A percentile compares a stretch with the other conserved stretches of the same genome.
Evolutionary conservation across 768 basidiomycete genomes (phyloP).

Genomic region (Suillus luteus): DNA sequence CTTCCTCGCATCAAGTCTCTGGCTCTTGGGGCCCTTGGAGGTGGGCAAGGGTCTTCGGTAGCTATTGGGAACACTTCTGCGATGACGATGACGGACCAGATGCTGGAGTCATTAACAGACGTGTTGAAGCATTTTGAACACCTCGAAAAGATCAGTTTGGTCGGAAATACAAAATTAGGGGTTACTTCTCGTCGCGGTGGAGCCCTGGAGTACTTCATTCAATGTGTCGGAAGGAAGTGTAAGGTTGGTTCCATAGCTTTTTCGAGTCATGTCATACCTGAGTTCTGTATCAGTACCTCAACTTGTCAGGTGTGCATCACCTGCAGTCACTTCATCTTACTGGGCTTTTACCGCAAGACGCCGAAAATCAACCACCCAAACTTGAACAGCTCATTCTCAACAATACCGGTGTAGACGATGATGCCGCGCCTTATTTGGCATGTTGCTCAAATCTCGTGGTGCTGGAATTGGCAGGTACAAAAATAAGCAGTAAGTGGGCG

Average conservation of each 20-base stretch:
- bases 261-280: constrained; percentile 5
- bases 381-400: constrained; percentile 56
- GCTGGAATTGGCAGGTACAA: constrained; percentile 59
- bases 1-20: constrained; percentile 50
- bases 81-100: constrained; percentile 58
- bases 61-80: constrained; percentile 48
- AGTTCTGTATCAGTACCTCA: constrained; percentile 48
- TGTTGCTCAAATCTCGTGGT: constrained; percentile 48
- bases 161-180: constrained; percentile 64
- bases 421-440: constrained; percentile 52
- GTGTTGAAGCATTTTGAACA: constrained; percentile 36
- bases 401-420: constrained; percentile 63
- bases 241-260: constrained; percentile 42
- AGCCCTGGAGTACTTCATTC: constrained; percentile 48
- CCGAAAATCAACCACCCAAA: constrained; percentile 30
- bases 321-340: constrained; percentile 54
- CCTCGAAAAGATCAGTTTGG: constrained; percentile 59
- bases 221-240: constrained; percentile 57
- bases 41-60: constrained; percentile 42
- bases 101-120: constrained; percentile 45
- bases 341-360: constrained; percentile 40
- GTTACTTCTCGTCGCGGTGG: constrained; percentile 33
- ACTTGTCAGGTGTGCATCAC: constrained; percentile 53
- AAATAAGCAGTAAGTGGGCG: constrained; percentile 52
- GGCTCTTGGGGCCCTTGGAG: constrained; percentile 60